Conservation (phyloP, 441 rosid species). For the Populus hybrid region DNA sequence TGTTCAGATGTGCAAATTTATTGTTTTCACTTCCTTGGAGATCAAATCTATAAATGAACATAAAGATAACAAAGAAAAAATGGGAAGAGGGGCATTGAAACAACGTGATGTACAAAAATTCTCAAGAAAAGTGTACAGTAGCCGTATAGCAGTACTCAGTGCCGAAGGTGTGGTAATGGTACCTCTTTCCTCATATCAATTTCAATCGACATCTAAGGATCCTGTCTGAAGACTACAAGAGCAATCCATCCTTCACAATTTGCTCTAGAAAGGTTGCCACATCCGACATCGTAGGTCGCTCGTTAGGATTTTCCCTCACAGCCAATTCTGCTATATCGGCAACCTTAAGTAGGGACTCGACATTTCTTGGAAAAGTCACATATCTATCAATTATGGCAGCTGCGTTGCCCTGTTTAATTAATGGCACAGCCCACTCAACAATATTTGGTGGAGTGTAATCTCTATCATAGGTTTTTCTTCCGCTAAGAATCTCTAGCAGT, state of each 20-base stretch:
- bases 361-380: conserved; percentile 56
- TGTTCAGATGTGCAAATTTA: not conserved
- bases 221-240: conserved; percentile 33
- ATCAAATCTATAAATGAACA: conserved; percentile 22
- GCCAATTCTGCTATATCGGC: conserved; percentile 69
- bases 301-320: conserved; percentile 49
- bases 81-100: conserved; percentile 4
- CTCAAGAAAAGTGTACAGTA: conserved; percentile 41
- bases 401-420: conserved; percentile 55
- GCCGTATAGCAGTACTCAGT: conserved; percentile 19
- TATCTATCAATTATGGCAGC: conserved; percentile 52
- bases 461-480: conserved; percentile 71
- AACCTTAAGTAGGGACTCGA: conserved; percentile 68
- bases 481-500: conserved; percentile 79
- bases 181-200: conserved; percentile 14
- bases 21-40: conserved; percentile 9
- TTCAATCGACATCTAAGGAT: conserved; percentile 13
- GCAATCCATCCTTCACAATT: conserved; percentile 44
- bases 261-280: conserved; percentile 58
- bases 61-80: conserved; percentile 7
- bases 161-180: conserved; percentile 4
- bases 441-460: conserved; percentile 59
- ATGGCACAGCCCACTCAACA: conserved; percentile 63
- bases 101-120: conserved; percentile 37
- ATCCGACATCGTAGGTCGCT: conserved; percentile 56